Conservation (phyloP, 768 basidiomycete genomes). For the Boletus edulis region DNA sequence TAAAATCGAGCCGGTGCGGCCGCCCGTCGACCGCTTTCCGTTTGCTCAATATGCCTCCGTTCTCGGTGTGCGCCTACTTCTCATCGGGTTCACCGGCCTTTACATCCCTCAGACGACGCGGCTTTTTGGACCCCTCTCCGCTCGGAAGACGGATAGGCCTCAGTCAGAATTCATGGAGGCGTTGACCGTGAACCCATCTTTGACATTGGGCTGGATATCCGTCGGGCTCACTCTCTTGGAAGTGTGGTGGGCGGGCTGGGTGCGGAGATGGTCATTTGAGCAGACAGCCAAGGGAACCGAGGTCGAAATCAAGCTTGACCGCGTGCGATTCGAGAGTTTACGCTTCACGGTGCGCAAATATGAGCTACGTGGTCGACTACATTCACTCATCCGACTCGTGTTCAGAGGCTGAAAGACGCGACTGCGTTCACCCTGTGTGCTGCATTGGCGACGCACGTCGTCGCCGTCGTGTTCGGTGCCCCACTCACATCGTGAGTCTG, state of each 20-base stretch:
- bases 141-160: constrained; percentile 50
- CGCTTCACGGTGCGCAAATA: constrained; percentile 39
- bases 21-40: constrained; percentile 36
- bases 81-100: constrained; percentile 63
- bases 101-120: constrained; percentile 66
- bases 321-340: constrained; percentile 35
- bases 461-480: constrained; percentile 73
- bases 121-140: constrained; percentile 38
- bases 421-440: constrained; percentile 49
- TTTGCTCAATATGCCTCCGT: constrained; percentile 61
- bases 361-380: not conserved
- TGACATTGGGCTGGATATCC: constrained; percentile 57
- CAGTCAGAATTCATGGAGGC: constrained; percentile 69
- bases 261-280: constrained; percentile 57
- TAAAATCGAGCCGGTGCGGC: not conserved
- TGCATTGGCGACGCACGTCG: constrained; percentile 45
- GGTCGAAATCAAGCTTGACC: constrained; percentile 43
- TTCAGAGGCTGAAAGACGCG: constrained; percentile 52
- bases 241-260: constrained; percentile 71
- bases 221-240: constrained; percentile 54
- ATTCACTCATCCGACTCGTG: constrained; percentile 1
- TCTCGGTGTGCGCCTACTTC: constrained; percentile 64
- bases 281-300: constrained; percentile 39
- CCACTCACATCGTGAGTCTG: constrained; percentile 55
- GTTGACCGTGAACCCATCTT: constrained; percentile 57